Evolutionary conservation across 129 eudicot genomes (phyloP).

Genomic region (Apium graveolens): DNA sequence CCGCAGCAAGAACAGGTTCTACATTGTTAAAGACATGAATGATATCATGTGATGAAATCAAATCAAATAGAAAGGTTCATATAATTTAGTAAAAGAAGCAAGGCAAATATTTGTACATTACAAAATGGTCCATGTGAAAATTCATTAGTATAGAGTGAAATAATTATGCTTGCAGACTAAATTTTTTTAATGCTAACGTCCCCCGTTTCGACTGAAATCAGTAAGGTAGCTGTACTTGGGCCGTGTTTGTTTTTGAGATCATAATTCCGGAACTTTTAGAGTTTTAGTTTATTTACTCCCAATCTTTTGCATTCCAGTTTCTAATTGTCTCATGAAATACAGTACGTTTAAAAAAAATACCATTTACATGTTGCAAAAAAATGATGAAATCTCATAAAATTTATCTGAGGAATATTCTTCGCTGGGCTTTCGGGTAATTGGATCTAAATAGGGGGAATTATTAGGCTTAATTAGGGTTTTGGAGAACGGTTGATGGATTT

Average conservation of each 20-base stretch:
- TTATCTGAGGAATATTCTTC: too few species aligned
- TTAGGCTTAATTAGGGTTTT: too few species aligned
- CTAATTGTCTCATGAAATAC: not conserved
- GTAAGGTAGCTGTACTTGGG: not conserved
- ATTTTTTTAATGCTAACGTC: not conserved
- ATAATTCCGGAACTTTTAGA: too few species aligned
- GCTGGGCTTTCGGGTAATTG: too few species aligned
- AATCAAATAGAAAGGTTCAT: not conserved
- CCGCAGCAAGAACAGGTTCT: slow-evolving; percentile 40
- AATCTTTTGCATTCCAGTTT: too few species aligned
- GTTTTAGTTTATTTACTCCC: too few species aligned
- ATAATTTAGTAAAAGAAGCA: not conserved
- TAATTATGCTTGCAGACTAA: not conserved
- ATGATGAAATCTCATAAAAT: too few species aligned
- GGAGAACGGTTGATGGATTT: too few species aligned
- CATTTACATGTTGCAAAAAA: too few species aligned
- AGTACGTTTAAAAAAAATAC: not conserved
- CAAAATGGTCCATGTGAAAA: not conserved
- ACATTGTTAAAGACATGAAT: slow-evolving; percentile 24
- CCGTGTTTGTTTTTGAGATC: not conserved
- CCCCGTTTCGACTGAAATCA: not conserved
- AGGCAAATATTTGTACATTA: slow-evolving; percentile 9
- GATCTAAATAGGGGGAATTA: too few species aligned
- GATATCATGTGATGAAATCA: slow-evolving; percentile 1
- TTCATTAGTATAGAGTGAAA: not conserved